Conservation (phyloP, 352 stramenopile genomes). For the Phytophthora hibernalis region DNA sequence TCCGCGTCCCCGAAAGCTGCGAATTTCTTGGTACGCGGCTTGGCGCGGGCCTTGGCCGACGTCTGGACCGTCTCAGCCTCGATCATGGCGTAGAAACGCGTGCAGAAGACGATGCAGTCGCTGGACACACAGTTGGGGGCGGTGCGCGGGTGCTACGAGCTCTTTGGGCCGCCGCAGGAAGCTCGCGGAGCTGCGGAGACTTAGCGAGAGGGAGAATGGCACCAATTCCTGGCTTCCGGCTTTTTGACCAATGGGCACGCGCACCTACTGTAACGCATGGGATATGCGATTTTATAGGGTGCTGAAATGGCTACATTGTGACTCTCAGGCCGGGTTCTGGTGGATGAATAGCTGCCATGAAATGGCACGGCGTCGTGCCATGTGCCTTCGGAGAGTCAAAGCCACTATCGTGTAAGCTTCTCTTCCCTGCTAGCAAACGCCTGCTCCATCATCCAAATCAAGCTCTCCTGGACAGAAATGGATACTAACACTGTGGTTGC, state of each 20-base stretch:
- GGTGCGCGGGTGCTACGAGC: not conserved
- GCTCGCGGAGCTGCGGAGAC: conserved; percentile 16
- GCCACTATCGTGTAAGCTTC: no score
- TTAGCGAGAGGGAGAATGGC: conserved; percentile 36
- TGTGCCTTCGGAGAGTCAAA: no score
- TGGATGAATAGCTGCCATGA: no score
- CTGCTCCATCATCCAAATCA: no score
- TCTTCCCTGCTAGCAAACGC: no score
- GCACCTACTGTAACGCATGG: not conserved
- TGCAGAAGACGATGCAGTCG: conserved; percentile 1
- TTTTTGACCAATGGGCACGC: conserved; percentile 10
- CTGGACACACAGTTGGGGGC: not conserved
- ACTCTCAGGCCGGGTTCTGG: no score
- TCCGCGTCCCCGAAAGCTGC: conserved; percentile 19
- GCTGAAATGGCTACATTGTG: not conserved
- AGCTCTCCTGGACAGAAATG: no score
- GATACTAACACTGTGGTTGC: no score
- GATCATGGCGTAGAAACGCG: conserved; percentile 11
- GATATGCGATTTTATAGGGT: not conserved
- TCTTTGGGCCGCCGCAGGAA: conserved; percentile 18
- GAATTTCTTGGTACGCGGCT: conserved; percentile 35
- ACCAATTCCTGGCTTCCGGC: conserved; percentile 25
- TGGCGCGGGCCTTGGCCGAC: conserved; percentile 21
- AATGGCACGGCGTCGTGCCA: no score
- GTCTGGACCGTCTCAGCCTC: conserved; percentile 14